Evolutionary conservation across 169 alveolate species (phyloP).

Genomic region (Plasmodium gallinaceum): DNA sequence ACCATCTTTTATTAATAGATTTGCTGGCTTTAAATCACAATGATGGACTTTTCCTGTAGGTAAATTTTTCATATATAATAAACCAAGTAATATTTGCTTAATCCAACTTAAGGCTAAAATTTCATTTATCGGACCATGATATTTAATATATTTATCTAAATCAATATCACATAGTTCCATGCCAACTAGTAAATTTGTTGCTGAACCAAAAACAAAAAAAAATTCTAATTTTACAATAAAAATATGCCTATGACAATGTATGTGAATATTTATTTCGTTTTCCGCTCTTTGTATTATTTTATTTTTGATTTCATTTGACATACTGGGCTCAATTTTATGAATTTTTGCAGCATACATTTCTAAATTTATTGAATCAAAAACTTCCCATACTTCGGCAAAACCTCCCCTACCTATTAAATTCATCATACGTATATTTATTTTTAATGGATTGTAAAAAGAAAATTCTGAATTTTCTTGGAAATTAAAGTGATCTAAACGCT

Average conservation of each 20-base stretch:
- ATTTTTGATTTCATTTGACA: slow-evolving; percentile 88
- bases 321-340: slow-evolving; percentile 89
- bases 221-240: slow-evolving; percentile 93
- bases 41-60: slow-evolving; percentile 91
- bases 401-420: slow-evolving; percentile 94
- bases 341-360: slow-evolving; percentile 92
- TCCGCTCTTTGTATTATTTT: slow-evolving; percentile 91
- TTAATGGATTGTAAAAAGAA: slow-evolving; percentile 85
- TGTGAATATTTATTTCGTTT: slow-evolving; percentile 91
- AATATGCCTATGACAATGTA: slow-evolving; percentile 89
- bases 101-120: slow-evolving; percentile 91
- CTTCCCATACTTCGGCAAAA: slow-evolving; percentile 95
- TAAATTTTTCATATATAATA: slow-evolving; percentile 86
- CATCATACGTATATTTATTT: slow-evolving; percentile 85
- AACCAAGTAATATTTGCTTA: slow-evolving; percentile 90
- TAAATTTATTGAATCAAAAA: slow-evolving; percentile 90
- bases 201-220: slow-evolving; percentile 90
- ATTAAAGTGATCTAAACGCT: slow-evolving; percentile 83
- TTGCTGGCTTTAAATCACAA: slow-evolving; percentile 92
- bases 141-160: slow-evolving; percentile 90
- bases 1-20: slow-evolving; percentile 90
- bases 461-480: slow-evolving; percentile 86
- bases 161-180: slow-evolving; percentile 86
- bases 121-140: slow-evolving; percentile 91
- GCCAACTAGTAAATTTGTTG: slow-evolving; percentile 68